Evolutionary conservation across 1,284 basidiomycete genomes (phyloP), one percentile per base, ranked within the genome.

Genomic region (Butyriboletus appendiculatus): DNA sequence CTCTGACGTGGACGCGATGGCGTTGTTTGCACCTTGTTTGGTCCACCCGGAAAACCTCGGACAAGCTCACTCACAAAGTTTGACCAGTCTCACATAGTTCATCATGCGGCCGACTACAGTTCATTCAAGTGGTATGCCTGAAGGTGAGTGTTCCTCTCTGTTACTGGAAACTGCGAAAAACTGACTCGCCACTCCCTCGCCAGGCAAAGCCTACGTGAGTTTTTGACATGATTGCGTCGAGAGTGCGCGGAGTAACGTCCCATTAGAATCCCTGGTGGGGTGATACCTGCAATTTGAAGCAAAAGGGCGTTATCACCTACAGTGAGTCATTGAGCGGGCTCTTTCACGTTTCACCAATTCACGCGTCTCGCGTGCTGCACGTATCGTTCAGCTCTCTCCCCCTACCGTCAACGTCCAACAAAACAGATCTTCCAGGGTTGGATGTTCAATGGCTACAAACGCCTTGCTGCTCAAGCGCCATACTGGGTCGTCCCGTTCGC

Each of bases 191-290:
- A 15, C 59, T 61, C 22, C 55, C 41, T 52, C 39, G 52, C 40
- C 69, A 80, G 79, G 73, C 63, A 87, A 85, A 75, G 78, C 77
- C 76, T 91, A 83, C 70, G 88, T 91, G 77, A 82, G 81, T 79
- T 46, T 50, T 49, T 44, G 53, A 40, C 14, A 15, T 22, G 16
- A 32, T n/a, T 30, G 32, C 43, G 18, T 12, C 30, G n/a, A 41
- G 34, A 46, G 40, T 72, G 40, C 16, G 10, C 14, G 18, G 37
- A 50, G 18, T 57, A 49, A 62, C 56, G 44, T 54, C n/a, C n/a
- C 9, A 15, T 47, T 69, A 96, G 92, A 89, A 82, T 74, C 78
- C 88, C 52, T 96, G 94, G 94, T 97, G 94, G 94, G 94, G 94
- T 76, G 87, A 90, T 75, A 83, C 85, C 69, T 81, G 81, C 56